Evolutionary conservation across 192 early-diverging fungal species (phyloP), one percentile per base, ranked within the genome.

Genomic region (Coemansia biformis): DNA sequence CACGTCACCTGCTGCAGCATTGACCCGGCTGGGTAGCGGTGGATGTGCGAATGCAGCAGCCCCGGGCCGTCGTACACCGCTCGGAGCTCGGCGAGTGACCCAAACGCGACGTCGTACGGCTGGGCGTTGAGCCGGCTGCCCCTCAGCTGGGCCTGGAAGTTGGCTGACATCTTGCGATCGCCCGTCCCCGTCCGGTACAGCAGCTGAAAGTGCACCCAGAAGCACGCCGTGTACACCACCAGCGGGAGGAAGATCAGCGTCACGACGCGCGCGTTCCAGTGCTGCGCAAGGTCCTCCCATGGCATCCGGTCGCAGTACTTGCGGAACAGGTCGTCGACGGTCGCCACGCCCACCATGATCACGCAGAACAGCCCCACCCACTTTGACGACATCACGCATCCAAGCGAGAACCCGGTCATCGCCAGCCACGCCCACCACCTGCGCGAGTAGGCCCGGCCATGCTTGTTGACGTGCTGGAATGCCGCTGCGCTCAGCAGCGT

Each of bases 161-260:
- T 74, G 17, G 89, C 75, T 18, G 81, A 86, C 87, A 96, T 91
- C 71, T 93, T 95, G 29, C 80, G 81, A 75, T 98, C 95, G 35
- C 95, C 95, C 19, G 92, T 83, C 8, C 95, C 95, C 53, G 78
- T 78, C 51, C 78, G 78, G 18, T 75, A 81, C 41, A 98, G 70
- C 22, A 94, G 67, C 8, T 75, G 77, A 80, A 98, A 98, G 59
- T 98, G 95, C 32, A 98, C 62, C 63, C 85, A 90, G 66, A 98
- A 98, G 78, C 86, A 91, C 19, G 80, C 79, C 18, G 90, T 59
- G 51, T 96, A 98, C 7, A 96, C 51, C 8, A 64, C 13, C 18
- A 86, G 38, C 31, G 95, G 95, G 10, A 96, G 54, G 38, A 87
- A 21, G 45, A 98, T 94, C 21, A 98, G 74, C 40, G 80, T 84